Percentiles rank a stretch among this genome's conserved stretches.
Evolutionary conservation across 345 rosid genomes (phyloP).

Genomic region (Camelina neglecta): DNA sequence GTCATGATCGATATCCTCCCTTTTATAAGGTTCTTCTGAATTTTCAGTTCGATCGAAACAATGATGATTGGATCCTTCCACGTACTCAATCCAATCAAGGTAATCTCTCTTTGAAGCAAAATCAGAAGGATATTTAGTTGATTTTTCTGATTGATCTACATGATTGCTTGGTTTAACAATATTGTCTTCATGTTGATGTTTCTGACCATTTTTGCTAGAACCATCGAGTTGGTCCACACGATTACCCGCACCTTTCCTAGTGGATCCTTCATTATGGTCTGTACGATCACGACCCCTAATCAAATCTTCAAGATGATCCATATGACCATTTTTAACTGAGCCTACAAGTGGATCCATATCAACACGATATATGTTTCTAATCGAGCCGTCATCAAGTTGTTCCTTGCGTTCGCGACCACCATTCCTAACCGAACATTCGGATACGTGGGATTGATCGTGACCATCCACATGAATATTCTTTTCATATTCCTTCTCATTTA

Average conservation of each 20-base stretch:
- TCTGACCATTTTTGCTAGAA: slow-evolving; percentile 23
- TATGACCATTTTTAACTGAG: slow-evolving; percentile 28
- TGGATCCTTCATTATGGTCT: slow-evolving; percentile 23
- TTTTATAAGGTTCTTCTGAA: slow-evolving; percentile 1
- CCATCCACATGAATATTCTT: slow-evolving; percentile 22
- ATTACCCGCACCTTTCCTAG: not conserved
- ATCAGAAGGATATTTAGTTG: slow-evolving; percentile 1
- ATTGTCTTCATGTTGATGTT: slow-evolving; percentile 10
- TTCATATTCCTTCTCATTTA: slow-evolving; percentile 34
- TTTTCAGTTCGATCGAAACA: slow-evolving; percentile 39
- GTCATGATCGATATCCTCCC: slow-evolving; percentile 13
- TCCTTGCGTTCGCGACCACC: slow-evolving; percentile 21
- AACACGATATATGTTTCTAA: slow-evolving; percentile 19
- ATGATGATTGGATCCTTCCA: slow-evolving; percentile 46
- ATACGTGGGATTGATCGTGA: slow-evolving; percentile 13
- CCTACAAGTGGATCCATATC: slow-evolving; percentile 25
- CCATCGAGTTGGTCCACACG: slow-evolving; percentile 23
- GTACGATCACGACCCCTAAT: slow-evolving; percentile 35
- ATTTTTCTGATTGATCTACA: slow-evolving; percentile 11
- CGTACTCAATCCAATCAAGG: slow-evolving; percentile 45
- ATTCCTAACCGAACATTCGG: slow-evolving; percentile 31
- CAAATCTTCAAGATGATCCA: slow-evolving; percentile 44
- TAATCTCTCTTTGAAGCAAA: slow-evolving; percentile 40
- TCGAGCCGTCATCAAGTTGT: slow-evolving; percentile 26
- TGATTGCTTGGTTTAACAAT: slow-evolving; percentile 13